Evolutionary conservation across 2,329 filamentous ascomycete species (phyloP).

Genomic region (Annulohypoxylon truncatum): DNA sequence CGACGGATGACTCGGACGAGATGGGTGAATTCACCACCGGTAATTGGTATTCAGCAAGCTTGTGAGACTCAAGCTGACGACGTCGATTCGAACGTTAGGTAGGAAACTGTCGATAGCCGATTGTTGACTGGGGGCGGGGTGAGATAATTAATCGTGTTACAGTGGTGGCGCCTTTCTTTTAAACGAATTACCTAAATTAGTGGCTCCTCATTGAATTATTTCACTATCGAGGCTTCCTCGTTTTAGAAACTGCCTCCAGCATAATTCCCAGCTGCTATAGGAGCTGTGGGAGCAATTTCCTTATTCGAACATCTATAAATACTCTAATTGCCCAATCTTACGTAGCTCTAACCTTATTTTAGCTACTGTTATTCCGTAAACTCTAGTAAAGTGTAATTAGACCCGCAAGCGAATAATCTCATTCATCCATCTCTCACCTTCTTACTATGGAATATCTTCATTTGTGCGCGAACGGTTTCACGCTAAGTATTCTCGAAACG

Average conservation of each 20-base stretch:
- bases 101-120: constrained; percentile 1
- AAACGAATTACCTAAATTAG: constrained; percentile 12
- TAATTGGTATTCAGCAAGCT: constrained; percentile 1
- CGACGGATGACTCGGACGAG: constrained; percentile 13
- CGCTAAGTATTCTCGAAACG: background rate
- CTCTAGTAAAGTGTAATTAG: background rate
- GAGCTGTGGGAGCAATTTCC: constrained; percentile 7
- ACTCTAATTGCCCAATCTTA: background rate
- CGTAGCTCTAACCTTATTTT: background rate
- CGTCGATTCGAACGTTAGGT: constrained; percentile 5
- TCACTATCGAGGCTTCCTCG: constrained; percentile 11
- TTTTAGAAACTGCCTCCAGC: constrained; percentile 1
- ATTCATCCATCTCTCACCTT: background rate
- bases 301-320: background rate
- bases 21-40: constrained; percentile 2
- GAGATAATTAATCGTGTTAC: constrained; percentile 34
- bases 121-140: constrained; percentile 20
- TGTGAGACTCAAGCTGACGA: constrained; percentile 4
- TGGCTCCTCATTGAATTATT: constrained; percentile 18
- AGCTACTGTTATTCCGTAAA: background rate
- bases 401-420: background rate
- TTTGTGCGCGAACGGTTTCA: background rate
- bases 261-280: background rate
- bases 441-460: background rate
- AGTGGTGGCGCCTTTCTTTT: constrained; percentile 16